Base-by-base conservation (phyloP, 2,329 filamentous ascomycete species). In the Elsinoe batatas region DNA sequence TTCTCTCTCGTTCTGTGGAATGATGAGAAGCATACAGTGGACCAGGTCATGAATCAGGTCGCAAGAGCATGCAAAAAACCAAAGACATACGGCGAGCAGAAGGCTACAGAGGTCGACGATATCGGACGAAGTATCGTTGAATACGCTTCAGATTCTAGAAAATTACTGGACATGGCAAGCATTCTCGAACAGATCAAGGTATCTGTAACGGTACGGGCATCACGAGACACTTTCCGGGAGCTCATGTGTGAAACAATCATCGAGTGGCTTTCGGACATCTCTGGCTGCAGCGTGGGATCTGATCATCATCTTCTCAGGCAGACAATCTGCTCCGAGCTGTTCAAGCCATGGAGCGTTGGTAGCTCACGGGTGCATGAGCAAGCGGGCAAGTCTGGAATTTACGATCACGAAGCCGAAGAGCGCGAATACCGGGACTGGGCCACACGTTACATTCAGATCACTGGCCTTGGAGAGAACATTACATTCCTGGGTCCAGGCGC, bases 201-300 rank as follows among this genome's bases (percentile, higher is more conserved):
- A 57, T 97, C 93, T 0, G 89, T 96, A 49, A 98, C 93, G 0
- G 90, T 98, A 59, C 83, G 93, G 43, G 95, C 91, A 8, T 83
- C 93, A 4, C 81, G 94, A 63, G 93, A 98, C 71, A 97, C 90
- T 0, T 98, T 97, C 72, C 81, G 93, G 58, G 93, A 98, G 68
- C 88, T 97, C 68, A 98, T 98, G 94, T 96, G 91, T 64, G 90
- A 88, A n/a, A 89, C 90, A 13, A 91, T 98, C 59, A 86, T 98
- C 54, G 91, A 96, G 64, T 98, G 94, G 94, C 79, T 98, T 17
- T 80, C 84, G 53, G 94, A 98, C 69, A 94, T 98, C 64, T 82
- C 90, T 6, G 90, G 90, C 30, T 96, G 91, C 69, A 86, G 83
- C 54, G 87, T 95, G 46, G 89, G 88, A 1, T 76, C 82, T 32